Conservation (phyloP, 2,329 filamentous ascomycete genomes). For the Microdochium bolleyi region DNA sequence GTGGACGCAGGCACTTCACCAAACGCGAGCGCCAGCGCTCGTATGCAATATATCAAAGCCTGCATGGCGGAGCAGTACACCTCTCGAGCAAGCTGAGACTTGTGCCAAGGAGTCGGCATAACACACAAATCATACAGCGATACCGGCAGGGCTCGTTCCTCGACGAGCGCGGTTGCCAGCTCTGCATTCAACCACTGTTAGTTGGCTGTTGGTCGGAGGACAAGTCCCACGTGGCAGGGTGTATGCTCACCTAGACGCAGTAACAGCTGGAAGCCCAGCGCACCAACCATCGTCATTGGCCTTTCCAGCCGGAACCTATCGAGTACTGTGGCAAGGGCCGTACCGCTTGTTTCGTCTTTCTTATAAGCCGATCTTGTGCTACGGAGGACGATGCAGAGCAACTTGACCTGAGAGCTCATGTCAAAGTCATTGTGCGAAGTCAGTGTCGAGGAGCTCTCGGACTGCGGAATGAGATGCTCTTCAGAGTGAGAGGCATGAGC, state of each 20-base stretch:
- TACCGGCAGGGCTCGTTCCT: constrained; percentile 1
- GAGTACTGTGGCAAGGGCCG: background rate
- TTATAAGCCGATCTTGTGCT: background rate
- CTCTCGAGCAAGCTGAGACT: background rate
- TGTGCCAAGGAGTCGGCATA: constrained; percentile 7
- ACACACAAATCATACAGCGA: background rate
- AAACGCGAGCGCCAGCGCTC: constrained; percentile 24
- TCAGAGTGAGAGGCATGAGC: background rate
- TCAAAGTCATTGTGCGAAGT: background rate
- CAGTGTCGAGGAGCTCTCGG: background rate
- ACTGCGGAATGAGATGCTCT: background rate
- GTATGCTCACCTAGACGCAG: constrained; percentile 3
- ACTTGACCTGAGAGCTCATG: background rate
- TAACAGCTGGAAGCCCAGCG: background rate
- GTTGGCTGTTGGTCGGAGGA: background rate
- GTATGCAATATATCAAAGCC: constrained; percentile 22
- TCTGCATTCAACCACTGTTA: background rate
- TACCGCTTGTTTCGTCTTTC: background rate
- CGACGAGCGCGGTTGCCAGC: constrained; percentile 1
- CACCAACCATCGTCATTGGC: background rate
- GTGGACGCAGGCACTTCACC: constrained; percentile 8
- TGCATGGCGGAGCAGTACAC: constrained; percentile 11
- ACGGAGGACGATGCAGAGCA: background rate
- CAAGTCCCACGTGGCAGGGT: background rate
- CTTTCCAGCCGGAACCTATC: background rate